Percentiles rank a stretch among this genome's conserved stretches.
These are phyloP conservation scores for Stylosanthes scabra DNA, from an alignment of 331 rosid species.

Conservation along the genomic window DNA sequence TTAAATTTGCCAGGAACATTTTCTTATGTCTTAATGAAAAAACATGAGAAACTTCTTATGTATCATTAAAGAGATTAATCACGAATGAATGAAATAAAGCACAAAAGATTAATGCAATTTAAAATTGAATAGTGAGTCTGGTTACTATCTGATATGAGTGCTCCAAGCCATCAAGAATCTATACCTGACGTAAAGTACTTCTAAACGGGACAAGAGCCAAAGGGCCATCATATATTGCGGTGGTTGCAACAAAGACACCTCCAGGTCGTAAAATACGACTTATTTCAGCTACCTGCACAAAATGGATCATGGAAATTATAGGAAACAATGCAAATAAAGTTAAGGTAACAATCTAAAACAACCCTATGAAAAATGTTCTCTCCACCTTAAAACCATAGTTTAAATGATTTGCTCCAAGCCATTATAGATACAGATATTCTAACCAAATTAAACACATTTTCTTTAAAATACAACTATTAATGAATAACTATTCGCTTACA, in stretches of 20 bases:
- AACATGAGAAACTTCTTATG: neutral
- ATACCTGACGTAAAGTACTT: constrained; percentile 66
- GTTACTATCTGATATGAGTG: neutral
- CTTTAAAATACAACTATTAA: constrained; percentile 22
- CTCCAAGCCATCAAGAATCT: neutral
- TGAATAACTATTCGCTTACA: constrained; percentile 57
- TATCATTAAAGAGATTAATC: neutral
- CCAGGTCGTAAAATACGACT: constrained; percentile 91
- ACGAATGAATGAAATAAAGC: neutral
- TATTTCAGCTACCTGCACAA: constrained; percentile 85
- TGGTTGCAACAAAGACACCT: constrained; percentile 92
- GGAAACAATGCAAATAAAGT: neutral
- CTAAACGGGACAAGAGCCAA: constrained; percentile 65
- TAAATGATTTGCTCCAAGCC: constrained; percentile 26
- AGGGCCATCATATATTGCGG: constrained; percentile 78
- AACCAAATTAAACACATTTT: constrained; percentile 26
- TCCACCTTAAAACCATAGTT: constrained; percentile 19
- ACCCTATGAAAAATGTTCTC: constrained; percentile 26
- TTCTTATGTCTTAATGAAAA: neutral
- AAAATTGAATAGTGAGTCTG: neutral
- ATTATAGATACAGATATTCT: neutral
- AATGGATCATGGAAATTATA: constrained; percentile 17
- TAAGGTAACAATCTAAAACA: neutral
- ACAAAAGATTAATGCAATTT: neutral
- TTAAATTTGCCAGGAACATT: constrained; percentile 25